These are phyloP conservation scores for Rhizomucor miehei DNA, from an alignment of 371 early-diverging fungal species.

Conservation along the genomic window DNA sequence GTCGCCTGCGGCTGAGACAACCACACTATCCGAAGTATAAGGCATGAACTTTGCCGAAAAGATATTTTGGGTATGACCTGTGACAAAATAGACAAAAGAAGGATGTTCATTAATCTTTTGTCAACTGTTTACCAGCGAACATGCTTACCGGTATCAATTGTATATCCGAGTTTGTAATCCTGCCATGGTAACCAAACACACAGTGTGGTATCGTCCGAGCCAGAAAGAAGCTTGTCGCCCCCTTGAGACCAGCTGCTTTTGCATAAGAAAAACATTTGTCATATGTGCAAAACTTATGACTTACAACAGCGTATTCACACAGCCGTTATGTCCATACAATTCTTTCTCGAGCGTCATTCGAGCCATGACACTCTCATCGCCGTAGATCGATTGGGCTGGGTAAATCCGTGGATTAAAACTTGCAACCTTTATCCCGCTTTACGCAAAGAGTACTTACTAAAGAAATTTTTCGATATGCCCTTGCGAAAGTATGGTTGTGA, in stretches of 20 bases:
- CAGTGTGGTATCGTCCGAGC: conserved; percentile 65
- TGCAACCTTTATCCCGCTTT: neutral
- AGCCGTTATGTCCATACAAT: conserved; percentile 68
- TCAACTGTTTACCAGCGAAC: neutral
- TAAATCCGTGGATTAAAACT: too few species aligned
- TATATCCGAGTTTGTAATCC: conserved; percentile 20
- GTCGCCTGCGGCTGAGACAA: conserved; percentile 72
- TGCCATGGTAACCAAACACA: conserved; percentile 49
- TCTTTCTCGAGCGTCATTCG: conserved; percentile 32
- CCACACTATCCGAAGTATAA: conserved; percentile 52
- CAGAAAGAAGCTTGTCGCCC: conserved; percentile 58
- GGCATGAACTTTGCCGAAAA: conserved; percentile 76
- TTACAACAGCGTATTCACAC: conserved; percentile 75
- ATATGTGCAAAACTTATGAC: conserved; percentile 3
- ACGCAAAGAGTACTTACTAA: neutral
- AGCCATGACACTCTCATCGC: conserved; percentile 22
- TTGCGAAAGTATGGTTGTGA: neutral
- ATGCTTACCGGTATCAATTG: conserved; percentile 26
- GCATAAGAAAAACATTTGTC: conserved; percentile 1
- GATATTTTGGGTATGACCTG: conserved; percentile 73
- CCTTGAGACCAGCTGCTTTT: conserved; percentile 55
- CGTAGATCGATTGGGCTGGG: conserved; percentile 26
- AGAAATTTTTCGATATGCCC: too few species aligned
- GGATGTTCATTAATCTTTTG: neutral
- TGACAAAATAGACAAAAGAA: too few species aligned